A percentile compares a stretch with the other conserved stretches of the same genome.
Evolutionary conservation across 352 stramenopile genomes (phyloP).

Genomic region (Phytophthora palmivora): DNA sequence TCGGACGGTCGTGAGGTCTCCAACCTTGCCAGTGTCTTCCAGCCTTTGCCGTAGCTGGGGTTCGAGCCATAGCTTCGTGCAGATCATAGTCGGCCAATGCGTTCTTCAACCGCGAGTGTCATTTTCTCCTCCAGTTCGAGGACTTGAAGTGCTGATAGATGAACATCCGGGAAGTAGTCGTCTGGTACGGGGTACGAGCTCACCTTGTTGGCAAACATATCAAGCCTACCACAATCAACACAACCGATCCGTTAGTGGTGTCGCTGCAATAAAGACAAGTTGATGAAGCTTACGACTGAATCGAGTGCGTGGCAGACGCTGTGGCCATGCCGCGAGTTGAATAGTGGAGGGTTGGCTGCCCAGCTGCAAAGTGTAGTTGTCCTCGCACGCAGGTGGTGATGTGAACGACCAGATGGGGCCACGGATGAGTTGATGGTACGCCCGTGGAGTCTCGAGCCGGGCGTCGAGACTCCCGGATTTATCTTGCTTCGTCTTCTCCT

Average conservation of each 20-base stretch:
- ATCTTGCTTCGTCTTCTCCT: conserved; percentile 8
- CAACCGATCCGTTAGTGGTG: conserved; percentile 1
- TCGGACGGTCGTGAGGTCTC: conserved; percentile 37
- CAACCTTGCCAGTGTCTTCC: conserved; percentile 38
- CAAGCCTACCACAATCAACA: conserved; percentile 15
- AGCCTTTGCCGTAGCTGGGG: conserved; percentile 31
- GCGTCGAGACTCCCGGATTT: conserved; percentile 7
- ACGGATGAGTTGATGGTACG: conserved; percentile 20
- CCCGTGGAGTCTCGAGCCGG: too few species aligned
- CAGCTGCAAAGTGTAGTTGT: conserved; percentile 14
- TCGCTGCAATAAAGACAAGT: background rate
- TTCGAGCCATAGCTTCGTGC: conserved; percentile 47
- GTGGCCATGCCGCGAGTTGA: conserved; percentile 14
- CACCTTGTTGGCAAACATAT: conserved; percentile 19
- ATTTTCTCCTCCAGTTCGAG: conserved; percentile 45
- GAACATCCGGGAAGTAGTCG: conserved; percentile 51
- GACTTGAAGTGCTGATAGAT: conserved; percentile 39
- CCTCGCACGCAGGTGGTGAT: conserved; percentile 25
- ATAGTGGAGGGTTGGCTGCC: conserved; percentile 16
- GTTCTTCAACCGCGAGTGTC: conserved; percentile 41
- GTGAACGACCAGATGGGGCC: conserved; percentile 33
- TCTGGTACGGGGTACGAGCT: conserved; percentile 43
- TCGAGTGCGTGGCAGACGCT: conserved; percentile 4
- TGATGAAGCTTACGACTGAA: conserved; percentile 4
- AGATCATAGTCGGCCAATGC: conserved; percentile 53